Conservation (phyloP, 345 rosid species). For the Hibiscus trionum region DNA sequence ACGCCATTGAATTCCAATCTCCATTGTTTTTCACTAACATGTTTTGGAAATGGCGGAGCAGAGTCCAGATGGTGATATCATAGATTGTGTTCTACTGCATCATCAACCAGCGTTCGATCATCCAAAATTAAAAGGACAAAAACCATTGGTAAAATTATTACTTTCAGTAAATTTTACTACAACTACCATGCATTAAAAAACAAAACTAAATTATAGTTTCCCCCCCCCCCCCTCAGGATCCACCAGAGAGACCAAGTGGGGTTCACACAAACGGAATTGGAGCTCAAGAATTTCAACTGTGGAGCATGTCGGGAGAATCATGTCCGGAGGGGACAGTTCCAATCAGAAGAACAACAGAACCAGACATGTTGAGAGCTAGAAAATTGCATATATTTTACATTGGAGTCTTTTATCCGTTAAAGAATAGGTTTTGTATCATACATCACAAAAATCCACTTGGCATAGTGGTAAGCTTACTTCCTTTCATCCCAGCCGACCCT, state of each 20-base stretch:
- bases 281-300: slow-evolving; percentile 51
- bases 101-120: slow-evolving; percentile 92
- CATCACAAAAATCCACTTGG: too few relatives aligned
- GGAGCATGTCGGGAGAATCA: slow-evolving; percentile 69
- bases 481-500: too few relatives aligned
- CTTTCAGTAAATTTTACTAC: neutral
- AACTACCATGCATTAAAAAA: neutral
- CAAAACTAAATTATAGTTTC: neutral
- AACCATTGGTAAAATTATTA: slow-evolving; percentile 45
- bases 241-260: slow-evolving; percentile 61
- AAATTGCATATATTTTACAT: too few relatives aligned
- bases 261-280: slow-evolving; percentile 21
- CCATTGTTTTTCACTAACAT: neutral
- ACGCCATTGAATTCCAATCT: neutral
- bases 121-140: slow-evolving; percentile 59
- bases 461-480: too few relatives aligned
- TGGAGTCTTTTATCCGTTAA: too few relatives aligned
- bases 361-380: slow-evolving; percentile 80
- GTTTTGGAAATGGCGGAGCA: slow-evolving; percentile 18
- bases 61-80: slow-evolving; percentile 83
- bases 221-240: slow-evolving; percentile 56
- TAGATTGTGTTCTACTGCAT: slow-evolving; percentile 77
- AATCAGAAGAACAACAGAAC: slow-evolving; percentile 80
- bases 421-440: too few relatives aligned
- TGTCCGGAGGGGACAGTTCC: slow-evolving; percentile 95